Evolutionary conservation across 2,329 filamentous ascomycete species (phyloP).

Genomic region (Gnomoniopsis smithogilvyi): DNA sequence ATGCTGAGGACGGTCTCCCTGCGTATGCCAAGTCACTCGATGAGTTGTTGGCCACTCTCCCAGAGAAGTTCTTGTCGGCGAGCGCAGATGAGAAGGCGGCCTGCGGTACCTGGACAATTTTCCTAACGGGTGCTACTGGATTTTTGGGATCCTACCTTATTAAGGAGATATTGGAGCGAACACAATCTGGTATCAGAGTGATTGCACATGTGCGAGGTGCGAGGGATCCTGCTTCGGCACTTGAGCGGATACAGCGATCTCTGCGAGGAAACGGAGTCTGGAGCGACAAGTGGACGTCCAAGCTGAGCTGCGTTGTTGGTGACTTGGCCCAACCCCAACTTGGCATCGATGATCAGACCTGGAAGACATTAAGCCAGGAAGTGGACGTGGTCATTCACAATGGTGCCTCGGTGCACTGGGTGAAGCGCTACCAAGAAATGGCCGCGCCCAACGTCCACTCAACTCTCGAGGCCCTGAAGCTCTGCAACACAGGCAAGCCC

Average conservation of each 20-base stretch:
- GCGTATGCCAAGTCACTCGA: constrained; percentile 49
- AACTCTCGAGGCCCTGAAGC: constrained; percentile 70
- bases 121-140: constrained; percentile 86
- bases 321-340: constrained; percentile 71
- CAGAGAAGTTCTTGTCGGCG: constrained; percentile 28
- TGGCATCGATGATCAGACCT: constrained; percentile 64
- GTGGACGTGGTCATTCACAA: constrained; percentile 81
- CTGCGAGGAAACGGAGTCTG: constrained; percentile 78
- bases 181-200: constrained; percentile 52
- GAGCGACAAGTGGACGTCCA: constrained; percentile 61
- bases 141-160: constrained; percentile 84
- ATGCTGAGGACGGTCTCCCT: constrained; percentile 35
- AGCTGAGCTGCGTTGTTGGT: constrained; percentile 67
- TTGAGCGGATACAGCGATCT: constrained; percentile 63
- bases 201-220: constrained; percentile 72
- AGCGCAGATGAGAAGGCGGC: constrained; percentile 26
- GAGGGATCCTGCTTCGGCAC: constrained; percentile 55
- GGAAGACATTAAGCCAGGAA: constrained; percentile 61
- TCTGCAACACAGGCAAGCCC: constrained; percentile 73
- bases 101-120: constrained; percentile 51
- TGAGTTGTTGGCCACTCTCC: constrained; percentile 38
- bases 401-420: constrained; percentile 79
- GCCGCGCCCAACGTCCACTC: constrained; percentile 74
- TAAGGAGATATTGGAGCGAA: constrained; percentile 66
- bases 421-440: constrained; percentile 71